phyloP scores from a whole-genome alignment of 208 protist genomes.

The Wallacemonas sp. region DNA sequence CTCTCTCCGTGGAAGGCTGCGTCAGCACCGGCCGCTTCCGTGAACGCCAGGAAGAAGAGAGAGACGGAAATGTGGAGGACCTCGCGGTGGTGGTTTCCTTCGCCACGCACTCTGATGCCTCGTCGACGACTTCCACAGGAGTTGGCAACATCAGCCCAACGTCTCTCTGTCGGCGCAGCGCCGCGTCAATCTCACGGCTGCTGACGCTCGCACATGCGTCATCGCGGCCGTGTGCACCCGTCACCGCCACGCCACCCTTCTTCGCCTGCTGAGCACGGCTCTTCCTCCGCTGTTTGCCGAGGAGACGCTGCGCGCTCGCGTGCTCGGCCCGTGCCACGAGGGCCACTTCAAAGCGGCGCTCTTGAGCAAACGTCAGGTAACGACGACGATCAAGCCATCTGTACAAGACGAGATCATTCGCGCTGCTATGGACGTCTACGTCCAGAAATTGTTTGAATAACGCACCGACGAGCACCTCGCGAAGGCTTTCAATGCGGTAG shows the following conservation, averaged over 20 bases:
- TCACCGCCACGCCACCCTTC: too few relatives aligned
- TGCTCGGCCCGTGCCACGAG: slow-evolving; percentile 2
- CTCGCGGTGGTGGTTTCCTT: too few relatives aligned
- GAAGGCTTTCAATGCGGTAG: slow-evolving; percentile 47
- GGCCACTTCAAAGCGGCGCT: neutral
- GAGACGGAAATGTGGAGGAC: too few relatives aligned
- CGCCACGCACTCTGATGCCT: too few relatives aligned
- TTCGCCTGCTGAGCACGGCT: neutral
- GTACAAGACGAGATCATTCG: slow-evolving; percentile 45
- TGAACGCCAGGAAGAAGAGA: neutral
- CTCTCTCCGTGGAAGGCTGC: too few relatives aligned
- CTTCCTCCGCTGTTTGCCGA: neutral
- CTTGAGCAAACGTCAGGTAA: neutral
- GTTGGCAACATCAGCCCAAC: too few relatives aligned
- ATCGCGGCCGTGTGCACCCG: too few relatives aligned
- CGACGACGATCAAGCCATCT: slow-evolving; percentile 35
- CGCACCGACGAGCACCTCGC: slow-evolving; percentile 34
- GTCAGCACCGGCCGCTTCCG: neutral
- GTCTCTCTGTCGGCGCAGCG: neutral
- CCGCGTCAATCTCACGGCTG: neutral
- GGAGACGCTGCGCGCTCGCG: neutral
- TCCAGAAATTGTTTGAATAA: slow-evolving; percentile 60
- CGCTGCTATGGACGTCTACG: slow-evolving; percentile 42
- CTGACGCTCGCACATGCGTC: neutral
- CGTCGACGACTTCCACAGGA: too few relatives aligned